Evolutionary conservation across 169 alveolate species (phyloP), one percentile per base, ranked within the genome.

Genomic region (Babesia caballi): DNA sequence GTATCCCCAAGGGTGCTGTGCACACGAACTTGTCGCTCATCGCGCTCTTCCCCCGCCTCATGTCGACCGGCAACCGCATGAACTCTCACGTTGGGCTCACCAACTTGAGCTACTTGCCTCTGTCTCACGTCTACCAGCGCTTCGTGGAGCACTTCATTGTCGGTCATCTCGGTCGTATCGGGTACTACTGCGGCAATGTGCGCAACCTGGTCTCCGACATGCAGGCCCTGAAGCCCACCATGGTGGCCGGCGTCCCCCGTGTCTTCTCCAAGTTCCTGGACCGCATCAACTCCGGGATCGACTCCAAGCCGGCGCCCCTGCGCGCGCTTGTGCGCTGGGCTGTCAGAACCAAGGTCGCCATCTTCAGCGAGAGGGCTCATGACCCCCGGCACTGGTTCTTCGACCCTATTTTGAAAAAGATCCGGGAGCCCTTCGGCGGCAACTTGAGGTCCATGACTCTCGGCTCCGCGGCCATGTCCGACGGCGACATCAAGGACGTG

Each of bases 1-100:
- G 99, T 17, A 82, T 80, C 36, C 98, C 99, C 4, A 96, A 96
- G 85, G 99, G 98, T 21, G 98, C 95, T 9, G 88, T 95, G 88
- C 72, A 93, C 53, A 83, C 96, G 14, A 96, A 96, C 51, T 71
- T 72, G 6, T 93, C 91, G 59, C 69, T 93, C 52, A 82, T 92
- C 28, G 83, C 94, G 19, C 71, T 87, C 49, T 7, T 70, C 25
- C 71, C 77, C 49, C 52, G 93, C 35, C 83, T 88, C 53, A 40
- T 78, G 44, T n/a, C 60, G 32, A 81, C 70, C 28, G 85, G 86
- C 11, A 90, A 90, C 68, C 76, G 95, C 53, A 59, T 88, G 44
- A 88, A 85, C 35, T 28, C 84, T n/a, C 21, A 36, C 9, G 33
- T 56, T 28, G 30, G 54, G 41, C 95, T 94, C 70, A 85, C 88